These are phyloP conservation scores for Ophiostoma piceae DNA, from an alignment of 2,329 filamentous ascomycete genomes.

Conservation along the genomic window DNA sequence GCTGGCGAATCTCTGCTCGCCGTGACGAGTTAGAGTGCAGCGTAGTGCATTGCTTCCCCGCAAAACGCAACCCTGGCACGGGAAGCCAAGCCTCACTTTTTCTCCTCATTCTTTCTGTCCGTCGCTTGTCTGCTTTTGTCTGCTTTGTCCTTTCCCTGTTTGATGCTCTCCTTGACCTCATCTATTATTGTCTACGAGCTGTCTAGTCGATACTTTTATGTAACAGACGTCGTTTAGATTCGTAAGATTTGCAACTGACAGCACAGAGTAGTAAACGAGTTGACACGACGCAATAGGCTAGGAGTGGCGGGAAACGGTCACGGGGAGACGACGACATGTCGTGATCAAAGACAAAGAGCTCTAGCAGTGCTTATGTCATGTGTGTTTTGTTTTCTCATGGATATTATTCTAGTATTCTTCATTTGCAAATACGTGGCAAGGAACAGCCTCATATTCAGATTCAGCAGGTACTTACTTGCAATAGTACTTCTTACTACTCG, in stretches of 20 bases:
- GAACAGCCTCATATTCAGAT: background rate
- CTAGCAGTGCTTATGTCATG: background rate
- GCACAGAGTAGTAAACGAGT: background rate
- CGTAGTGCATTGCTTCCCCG: slow-evolving; percentile 5
- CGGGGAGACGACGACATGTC: background rate
- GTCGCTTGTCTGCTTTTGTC: background rate
- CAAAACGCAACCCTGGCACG: slow-evolving; percentile 13
- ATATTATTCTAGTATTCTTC: background rate
- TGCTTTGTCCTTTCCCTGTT: background rate
- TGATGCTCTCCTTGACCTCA: background rate
- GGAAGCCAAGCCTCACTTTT: slow-evolving; percentile 5
- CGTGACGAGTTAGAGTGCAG: background rate
- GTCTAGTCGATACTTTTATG: background rate
- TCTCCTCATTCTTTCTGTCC: background rate
- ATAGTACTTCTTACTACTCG: background rate
- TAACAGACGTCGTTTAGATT: background rate
- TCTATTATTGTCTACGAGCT: background rate
- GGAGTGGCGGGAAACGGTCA: slow-evolving; percentile 6
- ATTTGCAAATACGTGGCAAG: background rate
- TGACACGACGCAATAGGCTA: slow-evolving; percentile 1
- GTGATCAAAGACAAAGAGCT: slow-evolving; percentile 1
- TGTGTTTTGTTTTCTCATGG: background rate
- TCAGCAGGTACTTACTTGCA: background rate
- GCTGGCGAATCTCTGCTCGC: background rate
- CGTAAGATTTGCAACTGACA: background rate